Conservation (phyloP, 345 rosid genomes). For the Microthlaspi erraticum region DNA sequence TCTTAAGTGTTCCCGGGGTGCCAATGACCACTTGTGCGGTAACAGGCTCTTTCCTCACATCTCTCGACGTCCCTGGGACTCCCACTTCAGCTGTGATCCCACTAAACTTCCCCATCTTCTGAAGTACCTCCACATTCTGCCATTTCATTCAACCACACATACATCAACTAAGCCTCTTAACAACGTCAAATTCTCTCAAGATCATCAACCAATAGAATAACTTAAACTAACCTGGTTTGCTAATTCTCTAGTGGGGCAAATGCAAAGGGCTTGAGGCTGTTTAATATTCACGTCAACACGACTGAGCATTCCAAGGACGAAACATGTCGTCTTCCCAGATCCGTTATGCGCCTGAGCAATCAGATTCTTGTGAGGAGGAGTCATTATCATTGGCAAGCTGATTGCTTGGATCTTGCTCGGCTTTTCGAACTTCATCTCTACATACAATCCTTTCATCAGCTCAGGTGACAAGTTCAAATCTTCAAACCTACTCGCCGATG, state of each 20-base stretch:
- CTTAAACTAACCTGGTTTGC: conserved; percentile 76
- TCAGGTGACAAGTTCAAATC: conserved; percentile 82
- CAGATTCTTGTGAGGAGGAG: conserved; percentile 79
- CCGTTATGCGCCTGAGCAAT: conserved; percentile 98
- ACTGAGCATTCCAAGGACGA: conserved; percentile 92
- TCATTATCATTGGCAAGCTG: conserved; percentile 91
- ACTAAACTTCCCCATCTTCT: conserved; percentile 89
- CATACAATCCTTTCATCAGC: conserved; percentile 84
- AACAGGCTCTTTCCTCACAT: conserved; percentile 52
- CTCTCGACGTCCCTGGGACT: conserved; percentile 63
- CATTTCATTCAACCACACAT: conserved; percentile 29
- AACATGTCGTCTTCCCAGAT: conserved; percentile 97
- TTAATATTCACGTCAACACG: conserved; percentile 66
- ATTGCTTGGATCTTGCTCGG: conserved; percentile 97
- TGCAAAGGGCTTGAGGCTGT: conserved; percentile 90
- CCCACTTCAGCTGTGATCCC: conserved; percentile 78
- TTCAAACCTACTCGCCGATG: conserved; percentile 79
- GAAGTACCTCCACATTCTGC: conserved; percentile 92
- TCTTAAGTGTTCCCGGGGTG: conserved; percentile 93
- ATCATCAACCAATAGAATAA: neutral
- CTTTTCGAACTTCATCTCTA: conserved; percentile 88
- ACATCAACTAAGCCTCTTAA: neutral
- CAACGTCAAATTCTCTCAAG: neutral
- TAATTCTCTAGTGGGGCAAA: conserved; percentile 94
- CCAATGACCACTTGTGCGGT: conserved; percentile 88